Evolutionary conservation across 2,329 filamentous ascomycete species (phyloP).

Genomic region (Nemania sp.): DNA sequence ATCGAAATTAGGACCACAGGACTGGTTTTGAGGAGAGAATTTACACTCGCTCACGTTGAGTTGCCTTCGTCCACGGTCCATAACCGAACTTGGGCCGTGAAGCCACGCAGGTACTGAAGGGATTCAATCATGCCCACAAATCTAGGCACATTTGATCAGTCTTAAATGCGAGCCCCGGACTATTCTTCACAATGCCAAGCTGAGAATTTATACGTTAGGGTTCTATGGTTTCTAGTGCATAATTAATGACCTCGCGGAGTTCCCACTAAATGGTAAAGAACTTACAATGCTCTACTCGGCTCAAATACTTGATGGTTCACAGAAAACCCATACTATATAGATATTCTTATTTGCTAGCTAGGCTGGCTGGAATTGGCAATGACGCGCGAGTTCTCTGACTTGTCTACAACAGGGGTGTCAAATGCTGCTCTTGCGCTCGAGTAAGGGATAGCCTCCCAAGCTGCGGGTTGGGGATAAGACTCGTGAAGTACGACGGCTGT

Average conservation of each 20-base stretch:
- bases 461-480: background rate
- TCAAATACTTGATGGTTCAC: background rate
- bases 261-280: background rate
- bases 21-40: too few relatives aligned
- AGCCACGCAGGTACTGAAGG: too few relatives aligned
- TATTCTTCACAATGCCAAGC: conserved; percentile 1
- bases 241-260: conserved; percentile 1
- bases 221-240: background rate
- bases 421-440: background rate
- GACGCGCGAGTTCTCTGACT: background rate
- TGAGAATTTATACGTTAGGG: background rate
- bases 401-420: background rate
- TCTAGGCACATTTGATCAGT: too few relatives aligned
- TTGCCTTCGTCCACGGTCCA: too few relatives aligned
- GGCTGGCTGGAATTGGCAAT: background rate
- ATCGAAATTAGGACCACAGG: too few relatives aligned
- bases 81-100: too few relatives aligned
- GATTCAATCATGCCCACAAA: too few relatives aligned
- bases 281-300: background rate
- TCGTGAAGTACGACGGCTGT: background rate
- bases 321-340: background rate
- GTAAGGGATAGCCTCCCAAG: background rate
- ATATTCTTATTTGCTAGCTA: background rate
- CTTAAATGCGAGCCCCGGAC: background rate
- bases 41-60: too few relatives aligned